Percentiles rank a stretch among this genome's conserved stretches.
Conservation (phyloP, 306 rosid species). For the Cajanus cajan region DNA sequence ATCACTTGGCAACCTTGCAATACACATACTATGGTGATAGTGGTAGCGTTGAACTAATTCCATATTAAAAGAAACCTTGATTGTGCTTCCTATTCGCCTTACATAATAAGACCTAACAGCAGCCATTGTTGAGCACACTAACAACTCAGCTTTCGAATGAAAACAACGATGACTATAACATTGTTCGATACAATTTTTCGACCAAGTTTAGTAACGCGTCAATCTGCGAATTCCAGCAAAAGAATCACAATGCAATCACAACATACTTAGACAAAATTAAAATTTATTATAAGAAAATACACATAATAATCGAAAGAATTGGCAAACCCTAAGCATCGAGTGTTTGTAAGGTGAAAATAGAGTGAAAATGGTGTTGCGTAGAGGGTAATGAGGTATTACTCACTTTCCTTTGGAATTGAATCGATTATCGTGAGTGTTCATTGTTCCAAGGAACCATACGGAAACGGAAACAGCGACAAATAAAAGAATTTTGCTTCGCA, state of each 20-base stretch:
- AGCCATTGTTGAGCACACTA: slow-evolving; percentile 49
- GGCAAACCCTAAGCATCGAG: slow-evolving; percentile 6
- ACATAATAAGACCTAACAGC: slow-evolving; percentile 39
- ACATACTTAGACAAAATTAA: slow-evolving; percentile 6
- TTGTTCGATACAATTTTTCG: slow-evolving; percentile 15
- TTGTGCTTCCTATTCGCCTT: slow-evolving; percentile 40
- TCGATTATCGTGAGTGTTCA: slow-evolving; percentile 21
- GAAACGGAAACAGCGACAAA: background rate
- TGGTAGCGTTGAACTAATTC: slow-evolving; percentile 26
- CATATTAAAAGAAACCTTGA: slow-evolving; percentile 25
- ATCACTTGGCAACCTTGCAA: slow-evolving; percentile 36
- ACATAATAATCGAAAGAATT: background rate
- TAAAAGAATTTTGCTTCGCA: too few relatives aligned
- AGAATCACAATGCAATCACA: slow-evolving; percentile 22
- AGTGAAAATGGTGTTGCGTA: background rate
- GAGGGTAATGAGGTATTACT: background rate
- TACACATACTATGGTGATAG: slow-evolving; percentile 1
- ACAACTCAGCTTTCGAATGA: slow-evolving; percentile 25
- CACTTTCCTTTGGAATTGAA: background rate
- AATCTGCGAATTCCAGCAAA: slow-evolving; percentile 45
- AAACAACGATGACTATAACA: slow-evolving; percentile 18
- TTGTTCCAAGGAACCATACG: slow-evolving; percentile 25
- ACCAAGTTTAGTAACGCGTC: background rate
- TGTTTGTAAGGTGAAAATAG: background rate
- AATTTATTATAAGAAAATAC: background rate